Base-by-base conservation (phyloP, 306 rosid genomes). In the Cucurbita pepo region DNA sequence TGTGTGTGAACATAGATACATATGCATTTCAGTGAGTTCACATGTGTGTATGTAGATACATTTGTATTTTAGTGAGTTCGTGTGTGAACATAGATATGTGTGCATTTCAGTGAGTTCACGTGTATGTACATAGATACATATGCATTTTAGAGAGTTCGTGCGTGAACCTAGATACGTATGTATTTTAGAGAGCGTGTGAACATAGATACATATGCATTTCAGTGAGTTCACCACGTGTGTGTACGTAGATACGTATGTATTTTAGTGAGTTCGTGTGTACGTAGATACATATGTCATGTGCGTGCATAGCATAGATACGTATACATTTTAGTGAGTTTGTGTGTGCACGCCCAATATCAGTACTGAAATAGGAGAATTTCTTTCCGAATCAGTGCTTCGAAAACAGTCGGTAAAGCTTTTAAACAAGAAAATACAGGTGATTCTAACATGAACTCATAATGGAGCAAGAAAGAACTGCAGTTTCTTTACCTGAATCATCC, bases 401-500 rank as follows among this genome's bases (percentile, higher is more conserved):
- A 10, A 19, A 4, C 47, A 10, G 52, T 41, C 18, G 16, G 71
- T 64, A 10, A 40, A 41, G 71, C 25, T 15, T 36, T 36, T 41
- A 43, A 64, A 14, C n/a, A 11, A 64, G 53, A 64, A 19, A 16
- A 52, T 52, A 3, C 21, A 52, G 7, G 6, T 15, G 56, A 52
- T 52, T 6, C 56, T 52, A 19, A 52, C 56, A 16, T 1, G 56
- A 52, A 52, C 4, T 16, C 56, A 52, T 16, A 52, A 52, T 8
- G 19, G 18, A 21, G 54, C 21, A 73, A 56, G 56, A 55, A 47
- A 79, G 62, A 45, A 37, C 21, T 56, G 57, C 43, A 47, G 55
- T 19, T 11, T 13, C 3, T 12, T 47, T 85, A 93, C 98, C 98
- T 93, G 96, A 78, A 93, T 90, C 96, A 93, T 90, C 80, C 98